Base-by-base conservation (phyloP, 2,329 filamentous ascomycete species). In the Decorospora gaudefroyi region DNA sequence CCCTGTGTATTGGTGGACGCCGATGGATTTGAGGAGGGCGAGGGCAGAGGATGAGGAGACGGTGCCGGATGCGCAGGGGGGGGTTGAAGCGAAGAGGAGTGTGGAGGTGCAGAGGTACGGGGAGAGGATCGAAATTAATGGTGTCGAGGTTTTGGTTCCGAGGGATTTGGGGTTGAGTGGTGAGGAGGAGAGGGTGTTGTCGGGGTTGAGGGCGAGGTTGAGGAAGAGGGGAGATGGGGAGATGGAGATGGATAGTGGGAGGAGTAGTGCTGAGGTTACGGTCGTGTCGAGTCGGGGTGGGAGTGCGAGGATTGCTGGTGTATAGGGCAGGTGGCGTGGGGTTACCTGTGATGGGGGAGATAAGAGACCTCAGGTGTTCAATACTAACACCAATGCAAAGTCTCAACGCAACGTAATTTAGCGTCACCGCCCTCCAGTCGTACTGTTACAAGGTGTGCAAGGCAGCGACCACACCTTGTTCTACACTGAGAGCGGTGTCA, bases 1-100 rank as follows among this genome's bases (percentile, higher is more conserved):
- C 49, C 76, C 76, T 0, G 41, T 73, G 2, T 78, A 71, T 40
- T 78, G 76, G 76, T 78, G 74, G 75, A 74, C 73, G n/a, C 66
- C 72, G 3, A 36, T 64, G 22, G 65, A 72, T 15, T 49, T 73
- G 6, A 63, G 67, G 6, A 53, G 39, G 25, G 55, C 50, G 27
- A 53, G 49, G 15, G 50, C 30, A n/a, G 21, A 49, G 3, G 61
- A 59, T 33, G 41, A 66, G 55, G 54, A 61, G 59, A 51, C 60
- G 5, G 35, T 59, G 21, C 49, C 60, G 1, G 53, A 62, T 36
- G 60, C 25, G n/a, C 32, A 32, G 16, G 57, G 57, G 6, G 57
- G 52, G 1, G 18, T 62, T 6, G 59, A 67, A 37, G 43, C 37
- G 32, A 60, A 31, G 12, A 40, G 55, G 33, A 54, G 38, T 6